Conservation (phyloP, 805 yeast species). For the Pichia eremophila region DNA sequence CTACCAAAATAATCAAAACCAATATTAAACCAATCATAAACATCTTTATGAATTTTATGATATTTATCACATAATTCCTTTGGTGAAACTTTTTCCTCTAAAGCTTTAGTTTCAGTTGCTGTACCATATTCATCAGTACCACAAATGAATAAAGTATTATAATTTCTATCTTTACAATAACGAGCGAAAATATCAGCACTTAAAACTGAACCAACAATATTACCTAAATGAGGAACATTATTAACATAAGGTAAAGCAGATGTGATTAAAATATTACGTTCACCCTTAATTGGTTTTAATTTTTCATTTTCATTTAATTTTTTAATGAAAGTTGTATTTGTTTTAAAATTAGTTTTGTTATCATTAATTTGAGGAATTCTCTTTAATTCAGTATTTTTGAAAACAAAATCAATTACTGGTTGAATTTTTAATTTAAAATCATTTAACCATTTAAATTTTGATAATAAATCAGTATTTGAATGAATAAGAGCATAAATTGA, state of each 20-base stretch:
- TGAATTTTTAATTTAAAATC: constrained; percentile 35
- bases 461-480: not conserved
- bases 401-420: constrained; percentile 38
- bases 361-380: constrained; percentile 35
- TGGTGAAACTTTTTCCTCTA: constrained; percentile 89
- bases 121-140: constrained; percentile 99
- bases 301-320: constrained; percentile 18
- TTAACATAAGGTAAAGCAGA: constrained; percentile 97
- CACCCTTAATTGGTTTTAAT: constrained; percentile 58
- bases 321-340: constrained; percentile 9
- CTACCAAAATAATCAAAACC: constrained; percentile 94
- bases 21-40: constrained; percentile 94
- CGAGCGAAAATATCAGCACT: constrained; percentile 92
- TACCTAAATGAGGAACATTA: constrained; percentile 97
- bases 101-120: constrained; percentile 96
- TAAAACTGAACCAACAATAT: constrained; percentile 89
- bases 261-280: constrained; percentile 79
- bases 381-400: constrained; percentile 34
- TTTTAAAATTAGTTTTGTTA: constrained; percentile 22
- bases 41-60: constrained; percentile 74
- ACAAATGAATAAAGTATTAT: constrained; percentile 78
- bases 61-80: constrained; percentile 85
- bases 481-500: constrained; percentile 38
- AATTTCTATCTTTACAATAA: constrained; percentile 80
- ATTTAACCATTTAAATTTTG: constrained; percentile 30